These are phyloP conservation scores for Phylloporus sp. DNA, from an alignment of 1,284 basidiomycete genomes.

Conservation along the genomic window DNA sequence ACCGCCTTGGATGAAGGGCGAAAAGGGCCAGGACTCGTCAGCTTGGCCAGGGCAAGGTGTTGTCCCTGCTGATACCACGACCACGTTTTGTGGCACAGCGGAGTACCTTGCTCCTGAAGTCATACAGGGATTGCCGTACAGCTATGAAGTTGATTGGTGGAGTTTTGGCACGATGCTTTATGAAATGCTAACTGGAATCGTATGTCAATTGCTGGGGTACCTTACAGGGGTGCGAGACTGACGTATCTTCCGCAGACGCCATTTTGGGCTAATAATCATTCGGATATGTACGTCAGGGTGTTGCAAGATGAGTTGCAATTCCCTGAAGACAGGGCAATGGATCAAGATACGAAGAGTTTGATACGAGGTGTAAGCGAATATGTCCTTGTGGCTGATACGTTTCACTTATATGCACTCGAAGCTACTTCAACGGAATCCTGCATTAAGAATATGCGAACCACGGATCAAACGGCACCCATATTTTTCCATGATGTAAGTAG, in stretches of 20 bases:
- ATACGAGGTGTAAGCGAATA: conserved; percentile 82
- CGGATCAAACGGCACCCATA: conserved; percentile 94
- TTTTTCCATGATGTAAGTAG: conserved; percentile 90
- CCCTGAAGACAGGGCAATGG: conserved; percentile 88
- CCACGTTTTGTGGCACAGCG: conserved; percentile 89
- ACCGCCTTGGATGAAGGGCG: conserved; percentile 78
- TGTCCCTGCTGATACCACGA: conserved; percentile 70
- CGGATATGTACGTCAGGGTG: conserved; percentile 93
- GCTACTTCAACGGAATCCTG: conserved; percentile 92
- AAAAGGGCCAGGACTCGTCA: conserved; percentile 55
- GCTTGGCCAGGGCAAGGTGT: conserved; percentile 64
- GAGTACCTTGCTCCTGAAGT: conserved; percentile 96
- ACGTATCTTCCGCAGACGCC: conserved; percentile 70
- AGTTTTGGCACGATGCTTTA: conserved; percentile 96
- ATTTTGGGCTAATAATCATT: conserved; percentile 92
- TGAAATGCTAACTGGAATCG: conserved; percentile 92
- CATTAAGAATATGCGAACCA: conserved; percentile 89
- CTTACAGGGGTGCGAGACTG: conserved; percentile 21
- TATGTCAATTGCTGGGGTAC: conserved; percentile 52
- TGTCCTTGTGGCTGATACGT: conserved; percentile 9
- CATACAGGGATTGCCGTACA: conserved; percentile 89
- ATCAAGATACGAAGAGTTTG: conserved; percentile 93
- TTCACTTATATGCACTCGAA: conserved; percentile 43
- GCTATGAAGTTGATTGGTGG: conserved; percentile 98
- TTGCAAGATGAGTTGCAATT: conserved; percentile 89